Percentiles rank a stretch among this genome's conserved stretches.
Evolutionary conservation across 2,329 filamentous ascomycete species (phyloP).

Genomic region (Tolypocladium sp.): DNA sequence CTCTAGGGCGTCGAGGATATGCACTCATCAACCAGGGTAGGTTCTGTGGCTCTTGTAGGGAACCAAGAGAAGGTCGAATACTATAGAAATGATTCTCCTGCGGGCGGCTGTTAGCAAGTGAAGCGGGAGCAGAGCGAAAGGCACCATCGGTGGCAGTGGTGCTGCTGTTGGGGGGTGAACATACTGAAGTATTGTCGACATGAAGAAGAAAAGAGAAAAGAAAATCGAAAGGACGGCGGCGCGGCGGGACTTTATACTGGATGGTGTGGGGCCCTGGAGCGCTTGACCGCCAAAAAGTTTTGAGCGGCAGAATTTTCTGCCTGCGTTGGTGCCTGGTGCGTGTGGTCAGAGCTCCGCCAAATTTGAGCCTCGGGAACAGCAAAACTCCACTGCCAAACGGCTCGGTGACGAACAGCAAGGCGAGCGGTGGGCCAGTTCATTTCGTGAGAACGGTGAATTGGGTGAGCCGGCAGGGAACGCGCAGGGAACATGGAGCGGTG

Average conservation of each 20-base stretch:
- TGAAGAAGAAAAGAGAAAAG: constrained; percentile 44
- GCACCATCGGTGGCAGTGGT: not conserved
- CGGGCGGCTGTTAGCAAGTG: constrained; percentile 14
- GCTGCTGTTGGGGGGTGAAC: constrained; percentile 22
- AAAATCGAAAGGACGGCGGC: constrained; percentile 21
- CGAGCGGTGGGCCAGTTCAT: not conserved
- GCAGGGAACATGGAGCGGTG: not conserved
- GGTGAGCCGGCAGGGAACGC: not conserved
- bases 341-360: not conserved
- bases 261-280: not conserved
- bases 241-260: constrained; percentile 29
- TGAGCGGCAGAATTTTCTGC: constrained; percentile 9
- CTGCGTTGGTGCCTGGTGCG: not conserved
- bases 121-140: not conserved
- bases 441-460: not conserved
- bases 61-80: constrained; percentile 88
- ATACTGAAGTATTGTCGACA: constrained; percentile 55
- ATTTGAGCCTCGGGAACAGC: not conserved
- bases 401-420: not conserved
- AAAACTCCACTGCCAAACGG: not conserved
- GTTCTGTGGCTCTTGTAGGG: constrained; percentile 86
- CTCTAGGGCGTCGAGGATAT: constrained; percentile 85
- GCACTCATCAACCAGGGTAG: constrained; percentile 88
- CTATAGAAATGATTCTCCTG: constrained; percentile 96
- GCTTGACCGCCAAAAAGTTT: constrained; percentile 11